Evolutionary conservation across 192 early-diverging fungal genomes (phyloP), one percentile per base, ranked within the genome.

Genomic region (Rhizoclosmatium sp.): DNA sequence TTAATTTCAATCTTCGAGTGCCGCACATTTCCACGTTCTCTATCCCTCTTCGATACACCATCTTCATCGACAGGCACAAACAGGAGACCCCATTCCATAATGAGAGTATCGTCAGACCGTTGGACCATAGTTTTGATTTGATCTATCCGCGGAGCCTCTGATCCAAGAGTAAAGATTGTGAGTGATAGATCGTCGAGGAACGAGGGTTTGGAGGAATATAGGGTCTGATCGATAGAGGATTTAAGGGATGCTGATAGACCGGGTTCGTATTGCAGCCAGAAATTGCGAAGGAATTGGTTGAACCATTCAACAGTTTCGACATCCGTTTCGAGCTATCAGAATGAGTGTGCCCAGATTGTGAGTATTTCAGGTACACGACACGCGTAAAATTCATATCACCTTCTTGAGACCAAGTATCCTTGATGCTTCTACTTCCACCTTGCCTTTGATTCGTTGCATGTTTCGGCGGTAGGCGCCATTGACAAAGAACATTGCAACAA

Each of bases 211-310:
- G 83, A 89, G 60, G 91, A 90, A 19, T 88, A 90, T 65, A 98
- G 83, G 67, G 93, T 90, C 5, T 86, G 81, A 82, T 96, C 93
- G 44, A 91, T 92, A n/a, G 81, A 87, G 39, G 91, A 88, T 41
- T 94, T 91, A 7, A 97, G 86, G 64, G 89, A 86, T 51, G 90
- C 85, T 64, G 93, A 93, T 66, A 98, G 87, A 39, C 90, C 87
- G 39, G 95, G 95, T 82, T 98, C 96, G 69, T 92, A 94, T 76
- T 93, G 95, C n/a, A 95, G 83, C 96, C 96, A 98, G 82, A 95
- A 96, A 66, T 92, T 87, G 46, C 86, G 85, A 61, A 95, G 80
- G 84, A 96, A 95, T 85, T 87, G 88, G 80, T 98, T 98, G 62
- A 98, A 87, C 96, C 96, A 98, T 71, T 95, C 96, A 12, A 92